A percentile compares a stretch with the other conserved stretches of the same genome.
Evolutionary conservation across 169 alveolate genomes (phyloP).

Genomic region (Plasmodium blacklocki): DNA sequence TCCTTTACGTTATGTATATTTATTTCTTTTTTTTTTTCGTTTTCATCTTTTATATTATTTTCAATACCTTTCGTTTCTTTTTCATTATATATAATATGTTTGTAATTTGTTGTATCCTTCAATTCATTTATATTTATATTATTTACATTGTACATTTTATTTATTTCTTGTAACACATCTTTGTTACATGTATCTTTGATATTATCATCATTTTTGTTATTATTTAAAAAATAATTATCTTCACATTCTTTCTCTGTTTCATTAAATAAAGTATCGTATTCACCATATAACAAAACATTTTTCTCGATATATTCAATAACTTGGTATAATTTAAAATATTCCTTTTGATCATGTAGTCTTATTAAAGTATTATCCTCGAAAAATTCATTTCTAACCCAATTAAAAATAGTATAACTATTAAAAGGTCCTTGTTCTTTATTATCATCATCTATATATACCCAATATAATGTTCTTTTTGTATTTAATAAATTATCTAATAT

Average conservation of each 20-base stretch:
- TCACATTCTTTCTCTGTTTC: not conserved
- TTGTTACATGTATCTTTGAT: not conserved
- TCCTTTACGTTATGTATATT: not conserved
- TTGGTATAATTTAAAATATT: slow-evolving; percentile 47
- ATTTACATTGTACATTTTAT: not conserved
- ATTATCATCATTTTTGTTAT: not conserved
- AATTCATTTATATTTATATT: not conserved
- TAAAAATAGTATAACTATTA: slow-evolving; percentile 79
- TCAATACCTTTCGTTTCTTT: not conserved
- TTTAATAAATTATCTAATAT: slow-evolving; percentile 37
- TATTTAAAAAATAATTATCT: not conserved
- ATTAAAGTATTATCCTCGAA: slow-evolving; percentile 76
- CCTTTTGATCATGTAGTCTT: slow-evolving; percentile 72
- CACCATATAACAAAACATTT: slow-evolving; percentile 29
- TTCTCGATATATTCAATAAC: slow-evolving; percentile 64
- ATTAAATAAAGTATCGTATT: slow-evolving; percentile 3
- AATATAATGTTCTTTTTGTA: slow-evolving; percentile 66
- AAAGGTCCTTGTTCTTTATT: slow-evolving; percentile 79
- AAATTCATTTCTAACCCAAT: slow-evolving; percentile 79
- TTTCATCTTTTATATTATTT: not conserved
- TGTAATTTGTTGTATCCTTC: not conserved
- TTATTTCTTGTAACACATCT: not conserved
- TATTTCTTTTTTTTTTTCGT: not conserved
- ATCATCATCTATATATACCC: slow-evolving; percentile 82
- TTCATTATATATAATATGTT: not conserved